Evolutionary conservation across 306 rosid genomes (phyloP).

Genomic region (Ochetophila trinervis): DNA sequence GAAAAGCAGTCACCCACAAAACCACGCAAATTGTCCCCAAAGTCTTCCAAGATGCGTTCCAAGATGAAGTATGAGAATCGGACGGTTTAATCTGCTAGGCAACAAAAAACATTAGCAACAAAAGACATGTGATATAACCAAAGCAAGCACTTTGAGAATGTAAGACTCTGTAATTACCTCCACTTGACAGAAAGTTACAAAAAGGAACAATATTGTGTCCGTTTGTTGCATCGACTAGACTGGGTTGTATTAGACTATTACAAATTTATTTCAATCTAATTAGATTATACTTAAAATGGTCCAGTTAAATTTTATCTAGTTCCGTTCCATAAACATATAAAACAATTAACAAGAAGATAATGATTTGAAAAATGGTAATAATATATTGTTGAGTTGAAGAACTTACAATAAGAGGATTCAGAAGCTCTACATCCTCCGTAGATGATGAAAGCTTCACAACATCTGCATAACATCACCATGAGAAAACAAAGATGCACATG

Average conservation of each 20-base stretch:
- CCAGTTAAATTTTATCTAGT: too few species aligned
- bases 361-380: too few species aligned
- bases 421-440: conserved; percentile 14
- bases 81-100: conserved; percentile 10
- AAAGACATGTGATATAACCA: too few species aligned
- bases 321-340: too few species aligned
- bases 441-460: conserved; percentile 15
- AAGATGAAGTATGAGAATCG: not conserved
- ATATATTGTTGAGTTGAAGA: not conserved
- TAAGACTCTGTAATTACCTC: too few species aligned
- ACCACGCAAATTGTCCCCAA: conserved; percentile 16
- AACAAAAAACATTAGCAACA: not conserved
- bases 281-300: too few species aligned
- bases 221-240: too few species aligned
- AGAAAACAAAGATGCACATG: not conserved
- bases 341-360: too few species aligned
- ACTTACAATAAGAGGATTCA: conserved; percentile 29
- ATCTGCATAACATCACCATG: conserved; percentile 2
- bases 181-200: conserved; percentile 14
- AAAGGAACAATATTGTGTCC: too few species aligned
- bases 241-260: too few species aligned
- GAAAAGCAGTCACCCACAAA: conserved; percentile 19
- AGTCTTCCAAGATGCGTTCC: conserved; percentile 10
- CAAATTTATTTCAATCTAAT: too few species aligned
- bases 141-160: too few species aligned